These are phyloP conservation scores for Fusarium setosum DNA, from an alignment of 2,329 filamentous ascomycete species.

Conservation along the genomic window DNA sequence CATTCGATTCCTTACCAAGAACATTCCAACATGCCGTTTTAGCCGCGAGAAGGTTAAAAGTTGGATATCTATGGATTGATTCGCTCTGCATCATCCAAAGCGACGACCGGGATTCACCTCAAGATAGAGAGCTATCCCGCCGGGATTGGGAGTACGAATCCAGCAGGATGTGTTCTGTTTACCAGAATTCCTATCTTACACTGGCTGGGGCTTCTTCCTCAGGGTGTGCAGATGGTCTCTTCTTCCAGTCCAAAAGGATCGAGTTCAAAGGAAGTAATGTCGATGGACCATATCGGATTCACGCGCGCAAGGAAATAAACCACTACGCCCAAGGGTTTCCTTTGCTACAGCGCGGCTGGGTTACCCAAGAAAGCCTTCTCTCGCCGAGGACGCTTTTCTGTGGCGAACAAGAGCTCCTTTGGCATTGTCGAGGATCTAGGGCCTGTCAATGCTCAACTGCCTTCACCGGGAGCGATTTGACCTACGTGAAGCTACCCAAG, in stretches of 20 bases:
- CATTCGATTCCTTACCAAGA: neutral
- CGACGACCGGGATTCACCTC: neutral
- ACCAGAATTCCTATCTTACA: neutral
- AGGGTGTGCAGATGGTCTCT: neutral
- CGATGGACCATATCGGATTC: neutral
- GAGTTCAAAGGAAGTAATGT: neutral
- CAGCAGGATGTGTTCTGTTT: neutral
- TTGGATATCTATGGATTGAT: neutral
- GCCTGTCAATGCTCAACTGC: neutral
- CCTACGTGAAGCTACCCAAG: too few species aligned
- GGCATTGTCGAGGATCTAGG: neutral
- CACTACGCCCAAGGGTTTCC: rapidly evolving
- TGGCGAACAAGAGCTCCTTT: neutral
- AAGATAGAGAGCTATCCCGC: neutral
- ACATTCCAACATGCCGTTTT: neutral
- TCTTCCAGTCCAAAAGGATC: neutral
- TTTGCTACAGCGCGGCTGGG: neutral
- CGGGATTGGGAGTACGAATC: neutral
- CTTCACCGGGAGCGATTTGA: too few species aligned
- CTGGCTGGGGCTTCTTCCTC: neutral
- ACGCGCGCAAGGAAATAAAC: rapidly evolving
- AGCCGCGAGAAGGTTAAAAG: neutral
- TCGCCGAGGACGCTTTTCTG: neutral
- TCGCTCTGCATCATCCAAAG: neutral
- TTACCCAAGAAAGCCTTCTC: neutral